Base-by-base conservation (phyloP, 306 rosid species). In the Vachellia pachyceras region DNA sequence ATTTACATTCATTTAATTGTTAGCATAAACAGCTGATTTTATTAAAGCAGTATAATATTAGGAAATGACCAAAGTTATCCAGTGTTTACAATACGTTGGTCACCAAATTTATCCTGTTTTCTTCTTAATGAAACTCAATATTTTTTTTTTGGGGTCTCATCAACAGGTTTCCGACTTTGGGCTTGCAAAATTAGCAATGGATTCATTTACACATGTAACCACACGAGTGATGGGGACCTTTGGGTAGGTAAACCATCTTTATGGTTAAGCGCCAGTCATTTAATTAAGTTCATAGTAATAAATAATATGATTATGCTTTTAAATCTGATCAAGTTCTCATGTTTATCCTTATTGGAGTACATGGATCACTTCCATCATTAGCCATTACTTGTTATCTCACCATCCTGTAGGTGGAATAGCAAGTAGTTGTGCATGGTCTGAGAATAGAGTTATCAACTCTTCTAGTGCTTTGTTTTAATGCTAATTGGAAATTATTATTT, bases 161-260 rank as follows among this genome's bases (percentile, higher is more conserved):
- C 63, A 61, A 84, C 92, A 96, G 99, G 98, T 96, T 85, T 89
- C 99, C 55, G 99, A 96, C 89, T 96, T 96, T 70, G 98, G 99
- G 77, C 99, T 96, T 85, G 99, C 98, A 46, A 96, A 96, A 84
- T 78, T 96, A 79, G 88, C 97, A 29, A 81, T 90, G 87, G 99
- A 96, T 88, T 57, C 99, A 55, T 70, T 90, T 88, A 96, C 99
- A 36, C 99, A 96, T 58, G 90, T 96, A 46, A 90, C 98, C 33
- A 96, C 99, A 67, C 96, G 99, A 57, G 99, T 96, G 22, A 96
- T 96, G 99, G 99, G 98, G 84, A 96, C 99, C 72, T 96, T 96
- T 77, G 99, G 98, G 98, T 92, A 90, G 52, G 94, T 83, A 82
- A 45, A 47, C 75, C 41, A 40, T 46, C 22, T 77, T 76, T 65